A percentile compares a stretch with the other conserved stretches of the same genome.
phyloP scores from a whole-genome alignment of 176 grass and related monocot genomes.

The Pharus latifolius region DNA sequence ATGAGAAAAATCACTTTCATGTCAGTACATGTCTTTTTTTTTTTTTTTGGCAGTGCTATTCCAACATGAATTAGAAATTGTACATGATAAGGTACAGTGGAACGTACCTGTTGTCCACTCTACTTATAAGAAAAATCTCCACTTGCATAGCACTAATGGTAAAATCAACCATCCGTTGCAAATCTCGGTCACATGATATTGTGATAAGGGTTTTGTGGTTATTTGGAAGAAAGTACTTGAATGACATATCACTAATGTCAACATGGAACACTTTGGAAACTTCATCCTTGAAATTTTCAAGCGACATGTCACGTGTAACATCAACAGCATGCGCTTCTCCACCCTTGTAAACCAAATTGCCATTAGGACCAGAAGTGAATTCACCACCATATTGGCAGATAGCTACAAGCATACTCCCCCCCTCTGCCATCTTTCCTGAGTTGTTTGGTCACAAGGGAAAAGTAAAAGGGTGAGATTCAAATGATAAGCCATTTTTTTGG shows the following conservation, averaged over 20 bases:
- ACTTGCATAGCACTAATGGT: constrained; percentile 47
- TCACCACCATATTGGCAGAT: constrained; percentile 94
- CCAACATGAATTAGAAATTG: not conserved
- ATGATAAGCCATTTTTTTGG: too few relatives aligned
- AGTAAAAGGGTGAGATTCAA: too few relatives aligned
- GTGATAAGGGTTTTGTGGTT: constrained; percentile 80
- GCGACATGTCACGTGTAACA: constrained; percentile 47
- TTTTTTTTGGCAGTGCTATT: too few relatives aligned
- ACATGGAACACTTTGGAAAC: constrained; percentile 72
- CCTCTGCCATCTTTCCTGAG: constrained; percentile 3
- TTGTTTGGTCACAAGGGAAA: too few relatives aligned
- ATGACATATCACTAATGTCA: constrained; percentile 55
- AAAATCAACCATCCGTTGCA: constrained; percentile 96
- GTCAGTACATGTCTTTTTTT: not conserved
- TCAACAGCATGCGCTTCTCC: constrained; percentile 91
- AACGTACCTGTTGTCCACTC: constrained; percentile 61
- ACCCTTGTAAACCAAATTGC: constrained; percentile 73
- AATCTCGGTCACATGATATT: constrained; percentile 81
- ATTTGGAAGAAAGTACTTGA: constrained; percentile 94
- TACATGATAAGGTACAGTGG: not conserved
- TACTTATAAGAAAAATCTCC: constrained; percentile 80
- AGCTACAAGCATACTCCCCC: constrained; percentile 41
- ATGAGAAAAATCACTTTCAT: not conserved
- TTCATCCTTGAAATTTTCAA: constrained; percentile 74
- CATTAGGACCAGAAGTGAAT: constrained; percentile 57